Conservation (phyloP, 306 rosid species). For the Sicyos edulis region DNA sequence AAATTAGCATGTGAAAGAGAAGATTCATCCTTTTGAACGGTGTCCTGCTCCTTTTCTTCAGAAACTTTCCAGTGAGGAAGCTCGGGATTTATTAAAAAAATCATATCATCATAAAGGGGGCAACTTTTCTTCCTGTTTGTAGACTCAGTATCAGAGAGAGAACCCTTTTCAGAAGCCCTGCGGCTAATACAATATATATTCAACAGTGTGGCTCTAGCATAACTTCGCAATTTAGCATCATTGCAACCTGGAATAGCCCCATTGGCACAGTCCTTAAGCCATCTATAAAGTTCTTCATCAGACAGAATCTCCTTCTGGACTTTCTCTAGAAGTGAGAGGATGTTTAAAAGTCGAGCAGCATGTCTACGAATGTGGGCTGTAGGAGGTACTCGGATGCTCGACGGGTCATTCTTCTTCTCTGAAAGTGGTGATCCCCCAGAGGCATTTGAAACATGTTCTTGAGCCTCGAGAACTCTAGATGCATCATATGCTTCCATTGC, state of each 20-base stretch:
- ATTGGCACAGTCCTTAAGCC: constrained; percentile 92
- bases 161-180: constrained; percentile 35
- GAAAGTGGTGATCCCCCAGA: constrained; percentile 31
- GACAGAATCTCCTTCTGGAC: constrained; percentile 60
- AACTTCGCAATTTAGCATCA: constrained; percentile 79
- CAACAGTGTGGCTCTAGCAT: constrained; percentile 72
- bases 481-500: constrained; percentile 88
- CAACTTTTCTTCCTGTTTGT: constrained; percentile 37
- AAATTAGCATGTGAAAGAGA: constrained; percentile 22
- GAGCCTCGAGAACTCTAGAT: constrained; percentile 58
- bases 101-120: constrained; percentile 68
- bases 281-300: constrained; percentile 62
- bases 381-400: constrained; percentile 85
- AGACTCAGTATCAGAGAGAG: constrained; percentile 30
- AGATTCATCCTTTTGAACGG: constrained; percentile 28
- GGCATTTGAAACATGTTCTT: constrained; percentile 43
- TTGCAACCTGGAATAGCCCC: constrained; percentile 83
- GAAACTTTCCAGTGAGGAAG: constrained; percentile 77
- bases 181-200: constrained; percentile 53
- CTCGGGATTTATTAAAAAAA: constrained; percentile 79
- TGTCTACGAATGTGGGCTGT: constrained; percentile 90
- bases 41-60: constrained; percentile 33
- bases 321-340: constrained; percentile 71
- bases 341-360: constrained; percentile 81
- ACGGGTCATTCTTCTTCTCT: constrained; percentile 43